A percentile compares a stretch with the other conserved stretches of the same genome.
Evolutionary conservation across 257 asterid species (phyloP).

Genomic region (Salvia hispanica): DNA sequence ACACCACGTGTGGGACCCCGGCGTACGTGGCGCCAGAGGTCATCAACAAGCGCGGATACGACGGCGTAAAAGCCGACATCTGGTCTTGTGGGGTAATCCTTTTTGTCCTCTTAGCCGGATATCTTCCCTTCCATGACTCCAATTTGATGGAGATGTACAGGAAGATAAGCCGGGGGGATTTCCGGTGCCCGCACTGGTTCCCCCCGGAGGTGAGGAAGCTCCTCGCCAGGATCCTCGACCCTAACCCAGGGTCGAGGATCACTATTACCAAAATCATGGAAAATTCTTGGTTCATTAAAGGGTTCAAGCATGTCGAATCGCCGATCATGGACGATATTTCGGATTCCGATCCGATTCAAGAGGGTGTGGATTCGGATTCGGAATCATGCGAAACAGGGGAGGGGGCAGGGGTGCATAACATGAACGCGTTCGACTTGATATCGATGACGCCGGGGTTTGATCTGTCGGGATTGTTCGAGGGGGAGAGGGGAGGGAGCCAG

Average conservation of each 20-base stretch:
- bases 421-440: conserved; percentile 87
- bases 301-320: conserved; percentile 46
- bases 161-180: conserved; percentile 69
- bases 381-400: conserved; percentile 31
- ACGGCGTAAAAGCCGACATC: conserved; percentile 86
- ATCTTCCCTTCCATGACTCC: conserved; percentile 76
- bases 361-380: conserved; percentile 40
- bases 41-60: conserved; percentile 66
- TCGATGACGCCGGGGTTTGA: conserved; percentile 75
- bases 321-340: too few species aligned
- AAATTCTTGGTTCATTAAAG: conserved; percentile 74
- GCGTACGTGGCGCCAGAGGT: conserved; percentile 98
- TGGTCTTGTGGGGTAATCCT: conserved; percentile 94
- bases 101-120: conserved; percentile 79
- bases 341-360: conserved; percentile 26
- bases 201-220: conserved; percentile 72
- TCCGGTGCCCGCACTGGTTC: conserved; percentile 85
- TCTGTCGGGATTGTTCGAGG: conserved; percentile 73
- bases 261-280: conserved; percentile 66
- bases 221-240: conserved; percentile 71
- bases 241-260: conserved; percentile 63
- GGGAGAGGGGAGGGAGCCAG: conserved; percentile 21
- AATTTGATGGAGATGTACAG: conserved; percentile 79
- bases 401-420: conserved; percentile 18
- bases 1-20: conserved; percentile 93